Evolutionary conservation across 345 rosid species (phyloP), one percentile per base, ranked within the genome.

Genomic region (Triadica sebifera): DNA sequence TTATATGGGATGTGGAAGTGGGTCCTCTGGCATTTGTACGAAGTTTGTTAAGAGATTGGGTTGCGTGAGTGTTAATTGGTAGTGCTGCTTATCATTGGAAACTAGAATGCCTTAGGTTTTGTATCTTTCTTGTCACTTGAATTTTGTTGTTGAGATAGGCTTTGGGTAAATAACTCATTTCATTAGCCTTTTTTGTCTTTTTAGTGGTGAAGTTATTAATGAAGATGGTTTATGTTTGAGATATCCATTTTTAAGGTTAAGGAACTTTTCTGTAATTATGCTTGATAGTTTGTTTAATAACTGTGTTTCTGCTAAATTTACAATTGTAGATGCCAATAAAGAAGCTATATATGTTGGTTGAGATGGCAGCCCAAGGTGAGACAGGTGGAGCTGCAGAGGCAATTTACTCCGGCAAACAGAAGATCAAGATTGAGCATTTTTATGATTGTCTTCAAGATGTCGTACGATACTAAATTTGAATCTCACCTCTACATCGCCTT

Each of bases 361-460:
- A 95, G 77, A 95, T 95, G 99, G 99, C 97, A 17, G 99, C 92
- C 20, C 97, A 93, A 71, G 96, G 99, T 60, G 92, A 89, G 76
- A 79, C 63, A 4, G 98, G 97, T 60, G 96, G 93, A 52, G 79
- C 90, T 6, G 87, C 96, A 0, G 97, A 91, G 78, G 90, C 93
- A 12, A 86, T 89, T 73, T 93, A 76, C 82, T 80, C 86, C 0
- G 97, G 98, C 0, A 77, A 38, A 77, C 87, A 89, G 66, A 95
- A 91, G 87, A 90, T 95, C 22, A 78, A 84, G 41, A 83, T 91
- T 64, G 45, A 82, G 25, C 96, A 91, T 85, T 95, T 95, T 77
- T 87, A 82, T 5, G 96, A 90, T 72, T 91, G 98, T 79, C 92
- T 91, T 53, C 92, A 86, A 82, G 97, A 95, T 64, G 78, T 91